Percentiles rank a stretch among this genome's conserved stretches.
Conservation (phyloP, 371 early-diverging fungal species). For the Funneliformis caledonium region DNA sequence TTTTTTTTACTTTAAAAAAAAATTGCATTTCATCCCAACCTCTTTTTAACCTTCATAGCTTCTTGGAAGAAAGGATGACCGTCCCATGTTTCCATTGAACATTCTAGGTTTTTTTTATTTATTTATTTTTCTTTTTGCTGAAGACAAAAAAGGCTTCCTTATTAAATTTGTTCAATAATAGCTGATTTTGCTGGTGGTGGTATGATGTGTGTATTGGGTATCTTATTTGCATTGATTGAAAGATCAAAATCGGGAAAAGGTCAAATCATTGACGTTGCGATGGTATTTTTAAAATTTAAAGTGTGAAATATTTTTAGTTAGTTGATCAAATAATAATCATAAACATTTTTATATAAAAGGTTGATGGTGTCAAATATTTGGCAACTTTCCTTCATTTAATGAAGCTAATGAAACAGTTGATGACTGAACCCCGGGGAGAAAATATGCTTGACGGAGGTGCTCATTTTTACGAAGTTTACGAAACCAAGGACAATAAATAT, state of each 20-base stretch:
- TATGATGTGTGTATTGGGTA: slow-evolving; percentile 70
- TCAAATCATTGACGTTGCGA: slow-evolving; percentile 72
- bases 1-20: neutral
- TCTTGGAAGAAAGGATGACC: slow-evolving; percentile 61
- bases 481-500: slow-evolving; percentile 69
- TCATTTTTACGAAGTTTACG: slow-evolving; percentile 73
- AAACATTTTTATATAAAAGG: slow-evolving; percentile 43
- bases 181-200: slow-evolving; percentile 83
- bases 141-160: slow-evolving; percentile 6
- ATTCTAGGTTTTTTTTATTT: slow-evolving; percentile 53
- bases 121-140: neutral
- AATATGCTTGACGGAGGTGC: slow-evolving; percentile 76
- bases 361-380: slow-evolving; percentile 60
- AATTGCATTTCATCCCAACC: neutral
- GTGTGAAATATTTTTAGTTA: slow-evolving; percentile 38
- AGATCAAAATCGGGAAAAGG: slow-evolving; percentile 68
- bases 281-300: slow-evolving; percentile 54
- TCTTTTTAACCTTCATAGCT: slow-evolving; percentile 49
- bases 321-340: slow-evolving; percentile 23
- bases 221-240: slow-evolving; percentile 70
- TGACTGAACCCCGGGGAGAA: slow-evolving; percentile 62
- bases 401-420: slow-evolving; percentile 59
- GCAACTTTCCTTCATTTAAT: slow-evolving; percentile 63
- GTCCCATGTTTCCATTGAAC: slow-evolving; percentile 70
- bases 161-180: slow-evolving; percentile 13